These are phyloP conservation scores for Xerocomus brunneocitrinus DNA, from an alignment of 768 basidiomycete genomes.

Conservation along the genomic window DNA sequence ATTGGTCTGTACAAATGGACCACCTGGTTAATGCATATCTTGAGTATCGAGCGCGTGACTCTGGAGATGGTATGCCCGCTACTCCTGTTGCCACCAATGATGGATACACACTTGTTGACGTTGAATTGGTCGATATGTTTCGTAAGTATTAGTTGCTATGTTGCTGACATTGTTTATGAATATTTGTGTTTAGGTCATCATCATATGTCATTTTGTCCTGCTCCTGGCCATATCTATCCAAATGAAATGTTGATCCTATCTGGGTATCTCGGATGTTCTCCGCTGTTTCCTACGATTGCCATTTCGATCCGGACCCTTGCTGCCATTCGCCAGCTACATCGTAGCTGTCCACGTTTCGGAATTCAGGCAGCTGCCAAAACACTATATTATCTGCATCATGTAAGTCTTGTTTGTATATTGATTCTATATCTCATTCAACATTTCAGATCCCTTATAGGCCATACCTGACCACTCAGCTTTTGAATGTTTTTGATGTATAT, in stretches of 20 bases:
- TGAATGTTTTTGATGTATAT: constrained; percentile 3
- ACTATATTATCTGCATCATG: constrained; percentile 1
- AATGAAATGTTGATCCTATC: constrained; percentile 8
- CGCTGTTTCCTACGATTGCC: constrained; percentile 2
- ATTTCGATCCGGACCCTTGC: constrained; percentile 15
- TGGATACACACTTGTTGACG: not conserved
- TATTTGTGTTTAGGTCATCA: not conserved
- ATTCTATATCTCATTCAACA: not conserved
- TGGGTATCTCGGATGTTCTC: constrained; percentile 11
- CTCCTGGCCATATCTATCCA: not conserved
- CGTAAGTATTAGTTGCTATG: not conserved
- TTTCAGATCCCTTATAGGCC: constrained; percentile 4
- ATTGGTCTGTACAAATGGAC: constrained; percentile 12
- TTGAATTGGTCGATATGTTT: not conserved
- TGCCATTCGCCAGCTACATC: constrained; percentile 2
- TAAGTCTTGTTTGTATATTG: not conserved
- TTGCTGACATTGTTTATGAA: not conserved
- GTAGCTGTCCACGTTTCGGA: constrained; percentile 1
- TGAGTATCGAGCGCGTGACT: not conserved
- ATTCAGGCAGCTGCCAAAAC: constrained; percentile 4
- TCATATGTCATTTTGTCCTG: not conserved
- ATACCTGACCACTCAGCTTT: constrained; percentile 3
- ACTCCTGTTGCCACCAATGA: not conserved
- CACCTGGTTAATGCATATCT: constrained; percentile 4
- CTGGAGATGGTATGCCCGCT: not conserved